Percentiles rank a stretch among this genome's conserved stretches.
These are phyloP conservation scores for Nemania diffusa DNA, from an alignment of 2,329 filamentous ascomycete genomes.

Conservation along the genomic window DNA sequence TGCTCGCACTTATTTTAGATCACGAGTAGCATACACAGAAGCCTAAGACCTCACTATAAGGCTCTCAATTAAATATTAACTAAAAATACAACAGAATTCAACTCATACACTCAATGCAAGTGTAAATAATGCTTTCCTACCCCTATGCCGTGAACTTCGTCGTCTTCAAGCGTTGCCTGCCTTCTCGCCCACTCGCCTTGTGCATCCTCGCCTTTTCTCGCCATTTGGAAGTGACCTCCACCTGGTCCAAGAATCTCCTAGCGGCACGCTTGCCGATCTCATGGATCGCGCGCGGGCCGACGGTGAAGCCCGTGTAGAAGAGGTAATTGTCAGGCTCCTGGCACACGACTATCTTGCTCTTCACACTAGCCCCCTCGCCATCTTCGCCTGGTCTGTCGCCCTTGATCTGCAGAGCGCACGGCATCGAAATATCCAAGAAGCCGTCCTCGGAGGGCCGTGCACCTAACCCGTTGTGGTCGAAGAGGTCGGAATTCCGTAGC, in stretches of 20 bases:
- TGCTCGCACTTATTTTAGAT: background rate
- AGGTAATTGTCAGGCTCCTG: conserved; percentile 58
- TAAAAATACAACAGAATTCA: background rate
- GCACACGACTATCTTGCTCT: conserved; percentile 50
- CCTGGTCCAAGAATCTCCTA: conserved; percentile 37
- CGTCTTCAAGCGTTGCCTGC: background rate
- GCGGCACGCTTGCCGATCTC: conserved; percentile 48
- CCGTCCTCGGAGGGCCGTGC: conserved; percentile 48
- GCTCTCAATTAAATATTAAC: too few relatives aligned
- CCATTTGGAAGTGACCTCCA: conserved; percentile 39
- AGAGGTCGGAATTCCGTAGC: conserved; percentile 55
- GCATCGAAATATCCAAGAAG: conserved; percentile 56
- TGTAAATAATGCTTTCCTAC: background rate
- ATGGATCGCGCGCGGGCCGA: conserved; percentile 53
- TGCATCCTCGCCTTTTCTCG: conserved; percentile 20
- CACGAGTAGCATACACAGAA: background rate
- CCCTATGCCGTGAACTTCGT: background rate
- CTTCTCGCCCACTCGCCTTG: background rate
- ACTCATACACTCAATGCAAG: background rate
- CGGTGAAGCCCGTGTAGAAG: conserved; percentile 63
- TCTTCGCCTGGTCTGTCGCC: conserved; percentile 38
- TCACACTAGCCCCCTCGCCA: conserved; percentile 23
- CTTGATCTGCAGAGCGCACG: conserved; percentile 52
- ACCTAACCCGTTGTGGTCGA: conserved; percentile 58
- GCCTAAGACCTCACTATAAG: too few relatives aligned